phyloP scores from a whole-genome alignment of 106 monocot species.

The Amphibolis antarctica region DNA sequence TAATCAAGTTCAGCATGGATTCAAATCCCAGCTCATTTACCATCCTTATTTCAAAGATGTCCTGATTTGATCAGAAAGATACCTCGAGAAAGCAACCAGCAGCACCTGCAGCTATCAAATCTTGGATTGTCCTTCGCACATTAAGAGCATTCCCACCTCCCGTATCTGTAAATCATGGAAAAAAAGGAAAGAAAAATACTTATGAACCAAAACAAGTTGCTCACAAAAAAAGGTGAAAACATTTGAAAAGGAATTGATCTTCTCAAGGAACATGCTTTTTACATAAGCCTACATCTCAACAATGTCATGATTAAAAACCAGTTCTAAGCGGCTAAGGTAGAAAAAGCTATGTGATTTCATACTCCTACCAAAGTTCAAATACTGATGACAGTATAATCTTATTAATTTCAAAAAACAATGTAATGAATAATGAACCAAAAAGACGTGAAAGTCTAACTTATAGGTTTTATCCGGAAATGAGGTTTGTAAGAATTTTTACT shows the following conservation, averaged over 20 bases:
- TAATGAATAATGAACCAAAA: too few relatives aligned
- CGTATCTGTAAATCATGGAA: constrained; percentile 27
- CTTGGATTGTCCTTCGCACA: constrained; percentile 48
- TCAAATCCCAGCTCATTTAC: too few relatives aligned
- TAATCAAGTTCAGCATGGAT: too few relatives aligned
- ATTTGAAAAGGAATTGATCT: neutral
- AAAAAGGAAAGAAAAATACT: neutral
- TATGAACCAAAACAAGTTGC: neutral
- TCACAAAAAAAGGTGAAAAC: too few relatives aligned
- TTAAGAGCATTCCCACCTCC: constrained; percentile 67
- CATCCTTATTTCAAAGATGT: too few relatives aligned
- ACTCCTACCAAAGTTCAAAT: too few relatives aligned
- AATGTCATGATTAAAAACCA: neutral
- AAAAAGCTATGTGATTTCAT: too few relatives aligned
- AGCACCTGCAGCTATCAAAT: constrained; percentile 58
- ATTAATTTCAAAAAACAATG: neutral
- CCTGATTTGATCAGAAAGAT: neutral
- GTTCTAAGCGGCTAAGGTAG: too few relatives aligned
- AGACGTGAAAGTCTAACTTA: too few relatives aligned
- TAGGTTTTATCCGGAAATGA: too few relatives aligned
- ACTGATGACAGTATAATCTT: too few relatives aligned
- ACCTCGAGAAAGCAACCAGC: constrained; percentile 71
- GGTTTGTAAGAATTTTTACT: too few relatives aligned
- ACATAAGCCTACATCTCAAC: neutral
- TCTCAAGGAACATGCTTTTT: neutral